phyloP scores from a whole-genome alignment of 2,329 filamentous ascomycete genomes.

The Penicillium fuscoglaucum region DNA sequence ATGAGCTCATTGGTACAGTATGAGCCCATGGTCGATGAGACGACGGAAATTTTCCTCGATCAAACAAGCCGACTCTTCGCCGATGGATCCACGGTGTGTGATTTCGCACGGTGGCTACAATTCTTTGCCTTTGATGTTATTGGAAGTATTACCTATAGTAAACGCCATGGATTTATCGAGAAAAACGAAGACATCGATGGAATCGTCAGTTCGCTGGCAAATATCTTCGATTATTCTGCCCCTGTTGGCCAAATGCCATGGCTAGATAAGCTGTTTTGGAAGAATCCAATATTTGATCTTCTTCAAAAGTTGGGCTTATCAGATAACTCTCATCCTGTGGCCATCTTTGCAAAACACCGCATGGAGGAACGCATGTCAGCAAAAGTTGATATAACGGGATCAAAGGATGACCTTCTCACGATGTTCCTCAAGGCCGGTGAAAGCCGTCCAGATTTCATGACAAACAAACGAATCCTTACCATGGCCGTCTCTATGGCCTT shows the following conservation, averaged over 20 bases:
- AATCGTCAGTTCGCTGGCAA: conserved; percentile 63
- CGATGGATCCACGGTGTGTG: conserved; percentile 17
- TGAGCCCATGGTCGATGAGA: conserved; percentile 77
- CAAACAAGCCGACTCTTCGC: conserved; percentile 60
- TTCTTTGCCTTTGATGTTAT: conserved; percentile 86
- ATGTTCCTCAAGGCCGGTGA: conserved; percentile 29
- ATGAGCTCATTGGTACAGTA: conserved; percentile 77
- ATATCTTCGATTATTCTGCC: not conserved
- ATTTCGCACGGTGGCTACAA: conserved; percentile 62
- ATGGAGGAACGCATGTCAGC: not conserved
- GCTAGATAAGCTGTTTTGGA: conserved; percentile 68
- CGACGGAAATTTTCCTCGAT: conserved; percentile 67
- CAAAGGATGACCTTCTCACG: not conserved
- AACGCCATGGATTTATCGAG: conserved; percentile 74
- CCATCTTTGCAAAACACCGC: not conserved
- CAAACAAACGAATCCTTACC: conserved; percentile 29
- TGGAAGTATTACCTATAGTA: conserved; percentile 74
- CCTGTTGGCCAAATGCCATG: conserved; percentile 69
- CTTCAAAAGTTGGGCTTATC: not conserved
- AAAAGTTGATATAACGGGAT: not conserved
- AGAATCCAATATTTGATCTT: conserved; percentile 56
- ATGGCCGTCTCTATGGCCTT: conserved; percentile 38
- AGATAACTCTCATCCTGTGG: not conserved
- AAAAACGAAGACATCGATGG: conserved; percentile 73
- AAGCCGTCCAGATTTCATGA: conserved; percentile 30